Evolutionary conservation across 306 rosid species (phyloP).

Genomic region (Boehmeria nivea): DNA sequence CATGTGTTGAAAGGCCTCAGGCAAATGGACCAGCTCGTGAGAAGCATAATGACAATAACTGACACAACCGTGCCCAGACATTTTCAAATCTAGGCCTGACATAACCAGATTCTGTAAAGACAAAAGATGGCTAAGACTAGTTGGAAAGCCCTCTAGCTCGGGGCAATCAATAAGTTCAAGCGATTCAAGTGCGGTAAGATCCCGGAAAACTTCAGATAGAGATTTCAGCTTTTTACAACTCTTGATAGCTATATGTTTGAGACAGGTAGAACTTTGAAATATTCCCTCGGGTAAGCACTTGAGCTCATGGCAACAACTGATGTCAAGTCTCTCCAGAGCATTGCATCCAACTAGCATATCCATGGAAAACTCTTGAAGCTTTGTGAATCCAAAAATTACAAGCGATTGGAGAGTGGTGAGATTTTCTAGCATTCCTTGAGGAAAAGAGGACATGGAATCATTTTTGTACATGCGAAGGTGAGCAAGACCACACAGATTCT

Average conservation of each 20-base stretch:
- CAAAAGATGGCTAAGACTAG: not conserved
- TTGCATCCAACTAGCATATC: not conserved
- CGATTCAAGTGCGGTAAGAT: not conserved
- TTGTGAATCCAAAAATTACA: not conserved
- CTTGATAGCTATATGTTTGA: not conserved
- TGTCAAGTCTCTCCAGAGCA: not conserved
- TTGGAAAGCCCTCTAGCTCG: not conserved
- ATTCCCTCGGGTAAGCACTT: conserved; percentile 2
- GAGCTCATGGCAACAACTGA: not conserved
- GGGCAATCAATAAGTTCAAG: not conserved
- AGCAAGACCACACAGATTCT: not conserved
- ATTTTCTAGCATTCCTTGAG: not conserved
- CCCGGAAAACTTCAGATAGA: not conserved
- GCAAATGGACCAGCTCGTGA: not conserved
- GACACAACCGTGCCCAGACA: too few species aligned
- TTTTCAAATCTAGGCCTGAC: too few species aligned
- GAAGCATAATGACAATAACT: too few species aligned
- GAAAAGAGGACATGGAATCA: not conserved
- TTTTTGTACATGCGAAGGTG: not conserved
- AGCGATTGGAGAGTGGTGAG: not conserved
- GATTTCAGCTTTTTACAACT: not conserved
- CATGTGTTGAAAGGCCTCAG: not conserved
- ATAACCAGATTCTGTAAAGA: not conserved
- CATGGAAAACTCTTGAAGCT: not conserved
- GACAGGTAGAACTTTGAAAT: not conserved